Base-by-base conservation (phyloP, 2,329 filamentous ascomycete genomes). In the Diplodia scrobiculata region DNA sequence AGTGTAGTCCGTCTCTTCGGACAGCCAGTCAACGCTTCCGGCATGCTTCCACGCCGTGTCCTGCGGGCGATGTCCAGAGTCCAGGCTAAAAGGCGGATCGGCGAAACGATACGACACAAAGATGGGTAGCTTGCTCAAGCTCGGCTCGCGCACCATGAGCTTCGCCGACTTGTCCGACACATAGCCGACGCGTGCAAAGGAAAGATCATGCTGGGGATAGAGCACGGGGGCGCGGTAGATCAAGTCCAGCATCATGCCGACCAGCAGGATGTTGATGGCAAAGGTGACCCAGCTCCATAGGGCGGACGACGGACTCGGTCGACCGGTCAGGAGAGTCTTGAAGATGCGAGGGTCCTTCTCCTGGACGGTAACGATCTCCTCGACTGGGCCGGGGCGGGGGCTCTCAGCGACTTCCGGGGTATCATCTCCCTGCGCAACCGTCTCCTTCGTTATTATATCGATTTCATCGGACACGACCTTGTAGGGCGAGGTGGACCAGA, bases 181-280 rank as follows among this genome's bases (percentile, higher is more conserved):
- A 75, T 94, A 94, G 29, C 95, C 95, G 17, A 97, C 81, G 9
- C 95, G 86, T 48, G 91, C 91, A 75, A 99, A 96, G 0, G 92
- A 91, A 11, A 97, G 81, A 69, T 96, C 88, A 32, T 91, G 80
- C 29, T 83, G 87, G 3, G 89, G 87, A 75, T 96, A 84, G 38
- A 89, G 84, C 67, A 89, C 76, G 11, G 87, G 86, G 1, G 90
- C 89, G 21, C 90, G 86, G 73, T 91, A 92, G 14, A 96, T 83
- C 47, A 93, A 85, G 76, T 99, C 95, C 29, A 89, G 83, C 0
- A 89, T 86, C 77, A 94, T 86, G 9, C 85, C 80, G 5, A 92
- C 83, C 48, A 95, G 80, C 2, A 84, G 78, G 19, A 87, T 73
- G 75, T 98, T 98, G 75, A 95, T 84, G 32, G 88, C 77, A 62